Evolutionary conservation across 495 filamentous ascomycete species (phyloP), one percentile per base, ranked within the genome.

Genomic region (Opeltia flavorubescens): DNA sequence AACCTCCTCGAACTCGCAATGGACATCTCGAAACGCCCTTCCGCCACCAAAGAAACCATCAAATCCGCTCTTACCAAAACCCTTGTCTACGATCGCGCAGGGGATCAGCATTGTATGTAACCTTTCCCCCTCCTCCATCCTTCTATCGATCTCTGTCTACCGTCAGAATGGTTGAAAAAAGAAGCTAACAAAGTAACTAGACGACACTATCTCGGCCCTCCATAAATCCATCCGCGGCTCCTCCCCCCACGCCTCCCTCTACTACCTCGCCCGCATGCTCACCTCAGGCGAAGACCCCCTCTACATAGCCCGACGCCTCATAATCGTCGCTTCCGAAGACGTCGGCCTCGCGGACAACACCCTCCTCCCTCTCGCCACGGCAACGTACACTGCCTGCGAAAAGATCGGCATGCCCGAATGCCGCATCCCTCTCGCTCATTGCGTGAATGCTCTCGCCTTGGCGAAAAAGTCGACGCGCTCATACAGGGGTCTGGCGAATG

Each of bases 181-280:
- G 30, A 33, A n/a, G 30, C 30, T 33, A n/a, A 33, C 15, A 33
- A n/a, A 33, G 30, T 9, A 9, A 9, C 17, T 13, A 45, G 33
- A 75, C 51, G 89, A 96, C 57, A 86, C 83, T 42, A 96, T 98
- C 54, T 93, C 85, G 2, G 91, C 91, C 38, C 91, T 98, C 59
- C 91, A 98, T 68, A 98, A 98, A 53, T 86, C 86, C 12, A 76
- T 96, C 24, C 84, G 91, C 15, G 91, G 91, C 18, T 83, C 78
- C 44, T 77, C 91, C 57, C 65, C 89, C 1, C 82, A 96, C 62
- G 91, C 88, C 0, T 71, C 88, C 1, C 70, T 98, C 2, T 96
- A 95, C 65, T 98, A 95, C 60, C 76, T 98, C 5, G 81, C 83
- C 2, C 82, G 91, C 36, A 98, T 98, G 91, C 73, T 98, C n/a